phyloP scores from a whole-genome alignment of 2,329 filamentous ascomycete species.

The Phyllosticta ampelicida region DNA sequence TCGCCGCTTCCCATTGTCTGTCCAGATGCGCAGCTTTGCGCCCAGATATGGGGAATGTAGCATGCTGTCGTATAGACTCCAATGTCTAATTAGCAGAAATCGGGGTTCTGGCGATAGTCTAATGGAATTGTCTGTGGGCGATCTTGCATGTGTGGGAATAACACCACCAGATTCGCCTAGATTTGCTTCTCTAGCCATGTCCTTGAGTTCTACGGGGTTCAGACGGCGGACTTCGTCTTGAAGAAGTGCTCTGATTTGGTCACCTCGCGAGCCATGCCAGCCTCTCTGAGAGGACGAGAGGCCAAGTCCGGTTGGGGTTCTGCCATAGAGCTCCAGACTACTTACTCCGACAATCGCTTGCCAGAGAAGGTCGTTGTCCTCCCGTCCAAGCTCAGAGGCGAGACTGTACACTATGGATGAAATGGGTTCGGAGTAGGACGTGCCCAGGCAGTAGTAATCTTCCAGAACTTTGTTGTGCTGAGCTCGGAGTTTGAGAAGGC shows the following conservation, averaged over 20 bases:
- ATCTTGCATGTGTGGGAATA: slow-evolving; percentile 79
- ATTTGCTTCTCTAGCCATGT: slow-evolving; percentile 48
- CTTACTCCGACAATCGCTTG: slow-evolving; percentile 87
- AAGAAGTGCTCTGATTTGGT: slow-evolving; percentile 72
- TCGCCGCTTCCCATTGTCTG: slow-evolving; percentile 74
- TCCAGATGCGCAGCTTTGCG: slow-evolving; percentile 88
- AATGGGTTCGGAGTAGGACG: slow-evolving; percentile 89
- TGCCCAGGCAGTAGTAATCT: slow-evolving; percentile 75
- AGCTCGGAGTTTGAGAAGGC: slow-evolving; percentile 61
- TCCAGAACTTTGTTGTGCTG: slow-evolving; percentile 69
- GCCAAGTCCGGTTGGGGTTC: slow-evolving; percentile 70
- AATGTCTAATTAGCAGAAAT: slow-evolving; percentile 86
- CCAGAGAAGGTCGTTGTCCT: slow-evolving; percentile 96
- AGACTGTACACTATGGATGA: slow-evolving; percentile 91
- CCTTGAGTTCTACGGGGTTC: slow-evolving; percentile 62
- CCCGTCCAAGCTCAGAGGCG: slow-evolving; percentile 85
- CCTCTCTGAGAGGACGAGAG: slow-evolving; percentile 48
- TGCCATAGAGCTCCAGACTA: slow-evolving; percentile 85
- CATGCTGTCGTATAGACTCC: slow-evolving; percentile 98
- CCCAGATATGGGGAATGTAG: slow-evolving; percentile 92
- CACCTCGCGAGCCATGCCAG: slow-evolving; percentile 73
- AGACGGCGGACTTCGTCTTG: slow-evolving; percentile 88
- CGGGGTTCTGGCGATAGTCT: slow-evolving; percentile 86
- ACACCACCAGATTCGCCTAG: slow-evolving; percentile 62
- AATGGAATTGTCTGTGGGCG: slow-evolving; percentile 85